phyloP scores from a whole-genome alignment of 257 asterid genomes.

The Datura wrightii region DNA sequence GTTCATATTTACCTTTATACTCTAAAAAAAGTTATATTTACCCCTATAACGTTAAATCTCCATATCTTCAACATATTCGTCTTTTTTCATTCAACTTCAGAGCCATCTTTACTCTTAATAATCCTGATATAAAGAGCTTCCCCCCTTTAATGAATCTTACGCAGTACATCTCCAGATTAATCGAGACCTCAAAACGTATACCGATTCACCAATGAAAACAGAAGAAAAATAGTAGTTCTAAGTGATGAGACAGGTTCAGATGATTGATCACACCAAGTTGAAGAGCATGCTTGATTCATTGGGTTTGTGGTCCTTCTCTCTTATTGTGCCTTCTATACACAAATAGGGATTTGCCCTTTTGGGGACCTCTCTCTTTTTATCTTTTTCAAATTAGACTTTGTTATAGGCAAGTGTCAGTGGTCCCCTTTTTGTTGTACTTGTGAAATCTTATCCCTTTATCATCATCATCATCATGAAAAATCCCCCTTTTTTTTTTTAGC shows the following conservation, averaged over 20 bases:
- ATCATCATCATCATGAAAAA: slow-evolving; percentile 13
- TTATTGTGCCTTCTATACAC: slow-evolving; percentile 19
- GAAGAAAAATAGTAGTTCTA: not conserved
- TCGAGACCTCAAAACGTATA: not conserved
- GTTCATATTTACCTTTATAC: no score
- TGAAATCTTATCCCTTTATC: slow-evolving; percentile 35
- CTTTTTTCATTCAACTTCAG: no score
- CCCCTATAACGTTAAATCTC: no score
- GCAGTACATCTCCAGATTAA: not conserved
- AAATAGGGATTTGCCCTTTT: slow-evolving; percentile 24
- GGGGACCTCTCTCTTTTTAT: slow-evolving; percentile 25
- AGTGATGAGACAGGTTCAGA: slow-evolving; percentile 20
- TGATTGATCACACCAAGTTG: slow-evolving; percentile 23
- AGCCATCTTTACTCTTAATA: no score
- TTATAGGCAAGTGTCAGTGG: slow-evolving; percentile 33
- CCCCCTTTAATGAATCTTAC: not conserved
- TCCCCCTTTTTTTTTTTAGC: not conserved
- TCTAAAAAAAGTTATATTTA: no score
- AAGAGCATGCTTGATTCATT: slow-evolving; percentile 24
- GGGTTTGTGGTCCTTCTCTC: slow-evolving; percentile 27
- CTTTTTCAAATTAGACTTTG: slow-evolving; percentile 21
- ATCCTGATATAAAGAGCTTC: not conserved
- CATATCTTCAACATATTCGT: no score
- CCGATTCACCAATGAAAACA: not conserved
- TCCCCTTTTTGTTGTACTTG: slow-evolving; percentile 33